Evolutionary conservation across 345 rosid genomes (phyloP).

Genomic region (Sonneratia alba): DNA sequence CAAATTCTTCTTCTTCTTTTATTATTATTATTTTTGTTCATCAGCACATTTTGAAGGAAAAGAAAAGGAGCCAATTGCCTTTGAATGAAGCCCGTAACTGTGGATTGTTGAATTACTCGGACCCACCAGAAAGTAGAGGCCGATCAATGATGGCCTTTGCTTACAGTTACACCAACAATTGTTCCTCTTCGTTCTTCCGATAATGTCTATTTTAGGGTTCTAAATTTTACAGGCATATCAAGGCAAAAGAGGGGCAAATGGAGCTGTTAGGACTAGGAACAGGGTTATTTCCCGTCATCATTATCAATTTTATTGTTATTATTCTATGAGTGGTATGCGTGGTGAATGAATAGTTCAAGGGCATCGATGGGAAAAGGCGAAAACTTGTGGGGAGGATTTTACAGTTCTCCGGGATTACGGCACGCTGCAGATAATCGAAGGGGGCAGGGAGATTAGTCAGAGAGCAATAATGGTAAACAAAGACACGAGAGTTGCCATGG

Average conservation of each 20-base stretch:
- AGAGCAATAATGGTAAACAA: not conserved
- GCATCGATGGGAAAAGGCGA: not conserved
- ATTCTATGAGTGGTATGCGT: not conserved
- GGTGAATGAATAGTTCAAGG: not conserved
- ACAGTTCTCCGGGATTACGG: not conserved
- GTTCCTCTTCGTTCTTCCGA: too few species aligned
- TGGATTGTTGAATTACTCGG: not conserved
- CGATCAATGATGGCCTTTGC: not conserved
- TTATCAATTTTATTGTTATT: too few species aligned
- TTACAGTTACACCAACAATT: not conserved
- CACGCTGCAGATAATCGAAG: not conserved
- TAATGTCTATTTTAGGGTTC: too few species aligned
- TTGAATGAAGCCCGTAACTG: not conserved
- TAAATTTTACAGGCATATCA: too few species aligned
- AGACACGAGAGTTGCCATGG: slow-evolving; percentile 2
- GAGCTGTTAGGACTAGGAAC: too few species aligned
- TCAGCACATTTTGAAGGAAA: not conserved
- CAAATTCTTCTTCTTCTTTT: not conserved
- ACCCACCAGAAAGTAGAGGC: not conserved
- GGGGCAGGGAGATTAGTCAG: not conserved
- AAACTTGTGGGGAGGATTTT: slow-evolving; percentile 11
- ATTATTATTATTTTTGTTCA: not conserved
- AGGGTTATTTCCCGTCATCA: too few species aligned
- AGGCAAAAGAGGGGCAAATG: too few species aligned
- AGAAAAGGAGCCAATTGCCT: not conserved